Conservation (phyloP, 305 asterid species). For the Coffea humblotiana region DNA sequence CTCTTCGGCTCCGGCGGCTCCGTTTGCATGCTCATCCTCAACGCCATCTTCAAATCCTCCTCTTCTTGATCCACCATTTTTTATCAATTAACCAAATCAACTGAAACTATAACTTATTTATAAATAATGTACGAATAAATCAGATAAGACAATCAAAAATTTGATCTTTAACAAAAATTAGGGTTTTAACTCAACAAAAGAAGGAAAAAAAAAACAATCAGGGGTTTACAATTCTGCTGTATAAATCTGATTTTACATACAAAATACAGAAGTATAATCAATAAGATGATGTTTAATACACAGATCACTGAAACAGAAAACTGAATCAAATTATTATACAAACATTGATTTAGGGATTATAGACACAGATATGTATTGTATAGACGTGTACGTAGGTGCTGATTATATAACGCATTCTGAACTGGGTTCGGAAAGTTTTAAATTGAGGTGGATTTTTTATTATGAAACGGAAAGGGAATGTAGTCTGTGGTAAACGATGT, state of each 20-base stretch:
- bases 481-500: too few species aligned
- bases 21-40: slow-evolving; percentile 66
- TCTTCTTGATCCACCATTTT: slow-evolving; percentile 76
- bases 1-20: slow-evolving; percentile 94
- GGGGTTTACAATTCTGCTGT: slow-evolving; percentile 7
- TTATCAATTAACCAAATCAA: not conserved
- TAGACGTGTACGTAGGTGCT: too few species aligned
- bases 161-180: not conserved
- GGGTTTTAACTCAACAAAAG: slow-evolving; percentile 12
- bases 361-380: too few species aligned
- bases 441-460: too few species aligned
- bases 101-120: not conserved
- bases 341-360: too few species aligned
- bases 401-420: too few species aligned
- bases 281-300: not conserved
- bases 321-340: too few species aligned
- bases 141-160: slow-evolving; percentile 21
- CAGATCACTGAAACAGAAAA: not conserved
- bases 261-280: not conserved
- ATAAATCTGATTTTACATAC: not conserved
- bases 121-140: slow-evolving; percentile 18
- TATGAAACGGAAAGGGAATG: too few species aligned
- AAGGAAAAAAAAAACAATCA: not conserved
- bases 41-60: slow-evolving; percentile 68
- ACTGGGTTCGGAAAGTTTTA: too few species aligned